Percentiles rank a stretch among this genome's conserved stretches.
Evolutionary conservation across 768 basidiomycete genomes (phyloP).

Genomic region (Artomyces pyxidatus): DNA sequence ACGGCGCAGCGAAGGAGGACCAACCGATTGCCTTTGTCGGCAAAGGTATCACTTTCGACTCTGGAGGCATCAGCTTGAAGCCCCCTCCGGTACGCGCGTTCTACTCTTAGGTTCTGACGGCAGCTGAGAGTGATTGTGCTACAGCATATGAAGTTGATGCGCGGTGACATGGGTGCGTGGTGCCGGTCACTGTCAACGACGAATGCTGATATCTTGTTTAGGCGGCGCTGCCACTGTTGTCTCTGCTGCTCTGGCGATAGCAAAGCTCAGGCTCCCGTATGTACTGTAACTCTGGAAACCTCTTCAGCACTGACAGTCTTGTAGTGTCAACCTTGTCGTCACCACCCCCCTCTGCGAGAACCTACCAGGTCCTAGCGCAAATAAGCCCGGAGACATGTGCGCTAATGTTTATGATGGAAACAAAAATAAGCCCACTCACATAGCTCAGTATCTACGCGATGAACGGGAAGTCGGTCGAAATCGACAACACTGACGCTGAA

Average conservation of each 20-base stretch:
- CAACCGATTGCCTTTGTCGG: constrained; percentile 72
- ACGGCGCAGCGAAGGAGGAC: constrained; percentile 51
- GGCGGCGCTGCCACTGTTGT: constrained; percentile 78
- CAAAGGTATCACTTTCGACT: constrained; percentile 87
- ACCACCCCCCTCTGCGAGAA: constrained; percentile 78
- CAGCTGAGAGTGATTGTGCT: not conserved
- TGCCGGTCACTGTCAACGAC: not conserved
- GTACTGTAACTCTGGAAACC: constrained; percentile 19
- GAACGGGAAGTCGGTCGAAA: constrained; percentile 82
- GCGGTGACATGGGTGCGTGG: constrained; percentile 72
- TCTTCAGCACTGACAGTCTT: not conserved
- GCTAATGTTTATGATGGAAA: constrained; percentile 15
- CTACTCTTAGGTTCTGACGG: not conserved
- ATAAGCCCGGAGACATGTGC: constrained; percentile 80
- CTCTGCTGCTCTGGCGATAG: constrained; percentile 66
- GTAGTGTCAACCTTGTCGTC: constrained; percentile 67
- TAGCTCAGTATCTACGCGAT: constrained; percentile 62
- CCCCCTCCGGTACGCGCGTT: constrained; percentile 45
- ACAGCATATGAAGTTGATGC: constrained; percentile 78
- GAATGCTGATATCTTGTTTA: constrained; percentile 16
- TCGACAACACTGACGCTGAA: constrained; percentile 85
- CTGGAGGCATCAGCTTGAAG: constrained; percentile 83
- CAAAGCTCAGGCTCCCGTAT: constrained; percentile 73
- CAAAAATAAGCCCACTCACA: not conserved
- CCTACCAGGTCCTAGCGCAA: constrained; percentile 61